Base-by-base conservation (phyloP, 306 rosid species). In the Gastrolobium bilobum region DNA sequence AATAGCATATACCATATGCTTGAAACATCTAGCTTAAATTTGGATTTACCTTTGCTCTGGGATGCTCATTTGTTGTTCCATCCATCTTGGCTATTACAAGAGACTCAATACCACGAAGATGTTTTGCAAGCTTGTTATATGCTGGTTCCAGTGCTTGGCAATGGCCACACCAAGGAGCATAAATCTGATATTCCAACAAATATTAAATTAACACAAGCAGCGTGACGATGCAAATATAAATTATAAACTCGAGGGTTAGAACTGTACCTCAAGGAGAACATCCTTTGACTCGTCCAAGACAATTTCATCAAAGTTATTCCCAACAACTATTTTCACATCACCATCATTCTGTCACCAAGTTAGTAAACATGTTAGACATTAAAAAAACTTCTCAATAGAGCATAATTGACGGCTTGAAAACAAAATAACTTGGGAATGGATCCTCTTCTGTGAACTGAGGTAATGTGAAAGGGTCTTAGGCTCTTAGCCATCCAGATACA, bases 111-210 rank as follows among this genome's bases (percentile, higher is more conserved):
- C 81, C 79, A 47, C 80, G 91, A 75, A 96, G 89, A 83, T 93
- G 97, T 83, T 90, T 91, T 64, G 91, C 99, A 74, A 96, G 97
- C 87, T 96, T 96, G 90, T 89, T 83, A 87, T 90, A 96, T 79
- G 89, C 88, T 62, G 99, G 99, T 82, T 93, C 99, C 80, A 96
- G 80, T 61, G 97, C 53, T 89, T 93, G 96, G 87, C 99, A 96
- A 84, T 96, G 99, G 71, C 98, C 98, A 61, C 99, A 96, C 99
- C 99, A 96, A 52, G 99, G 99, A 81, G 99, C 98, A 89, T 96
- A 93, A 34, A 96, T 91, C 99, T 96, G 85, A 83, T 31, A 78
- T 35, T 52, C 62, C 58, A 60, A 73, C 20, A 60, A 54, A 43
- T 48, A 34, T 15, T 47, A 33, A 20, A 71, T 73, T 66, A 83